Conservation (phyloP, 2,329 filamentous ascomycete species). For the Purpureocillium lavendulum region DNA sequence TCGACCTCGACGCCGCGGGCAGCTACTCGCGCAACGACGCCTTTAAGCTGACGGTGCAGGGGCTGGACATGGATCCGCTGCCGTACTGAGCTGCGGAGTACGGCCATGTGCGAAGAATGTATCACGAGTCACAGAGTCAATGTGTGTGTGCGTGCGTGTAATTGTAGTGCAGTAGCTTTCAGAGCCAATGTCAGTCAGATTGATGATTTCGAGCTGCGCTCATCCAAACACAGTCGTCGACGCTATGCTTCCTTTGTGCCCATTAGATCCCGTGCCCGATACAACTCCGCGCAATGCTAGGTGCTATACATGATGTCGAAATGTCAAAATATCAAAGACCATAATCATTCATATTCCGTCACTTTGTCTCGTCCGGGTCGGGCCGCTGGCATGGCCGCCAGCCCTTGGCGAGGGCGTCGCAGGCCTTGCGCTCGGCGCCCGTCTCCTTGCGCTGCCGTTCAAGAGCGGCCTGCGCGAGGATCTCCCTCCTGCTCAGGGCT, state of each 20-base stretch:
- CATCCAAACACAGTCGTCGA: too few species aligned
- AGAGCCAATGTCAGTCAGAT: too few species aligned
- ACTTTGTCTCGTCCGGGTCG: constrained; percentile 15
- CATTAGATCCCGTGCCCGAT: too few species aligned
- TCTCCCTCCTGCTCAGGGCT: constrained; percentile 57
- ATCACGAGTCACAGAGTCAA: not conserved
- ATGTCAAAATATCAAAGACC: too few species aligned
- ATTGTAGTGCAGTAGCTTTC: too few species aligned
- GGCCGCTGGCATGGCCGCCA: constrained; percentile 18
- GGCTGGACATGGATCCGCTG: constrained; percentile 48
- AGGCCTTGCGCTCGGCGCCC: constrained; percentile 21
- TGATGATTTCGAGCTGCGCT: too few species aligned
- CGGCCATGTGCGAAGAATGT: constrained; percentile 1
- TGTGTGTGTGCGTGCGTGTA: too few species aligned
- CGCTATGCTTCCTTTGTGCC: too few species aligned
- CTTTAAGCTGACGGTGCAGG: constrained; percentile 52
- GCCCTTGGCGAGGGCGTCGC: constrained; percentile 18
- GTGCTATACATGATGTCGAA: too few species aligned
- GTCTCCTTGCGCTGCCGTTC: constrained; percentile 25
- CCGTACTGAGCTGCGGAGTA: constrained; percentile 32
- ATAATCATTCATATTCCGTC: too few species aligned
- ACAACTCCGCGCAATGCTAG: constrained; percentile 1
- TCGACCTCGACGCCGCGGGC: constrained; percentile 79
- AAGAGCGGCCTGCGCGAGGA: constrained; percentile 50
- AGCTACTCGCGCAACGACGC: constrained; percentile 71